Base-by-base conservation (phyloP, 805 yeast genomes). In the Yamadazyma ubonensis region DNA sequence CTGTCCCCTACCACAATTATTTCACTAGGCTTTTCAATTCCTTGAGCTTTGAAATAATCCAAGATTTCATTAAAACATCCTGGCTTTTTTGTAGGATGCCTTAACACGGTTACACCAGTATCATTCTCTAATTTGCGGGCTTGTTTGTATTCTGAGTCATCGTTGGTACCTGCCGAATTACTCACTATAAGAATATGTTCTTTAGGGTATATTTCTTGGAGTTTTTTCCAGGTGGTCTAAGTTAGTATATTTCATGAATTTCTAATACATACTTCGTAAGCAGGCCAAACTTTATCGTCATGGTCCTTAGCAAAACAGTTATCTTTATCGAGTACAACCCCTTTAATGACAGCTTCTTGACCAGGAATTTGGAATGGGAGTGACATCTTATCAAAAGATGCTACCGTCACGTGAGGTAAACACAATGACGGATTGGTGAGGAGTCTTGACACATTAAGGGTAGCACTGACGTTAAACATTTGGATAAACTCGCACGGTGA, bases 1-100 rank as follows among this genome's bases (percentile, higher is more conserved):
- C 99, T 65, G 52, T 93, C 99, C 0, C 99, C 99, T 8, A 93
- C 77, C 5, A 93, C 81, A 0, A 87, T 91, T 11, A 93, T 80
- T 11, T 70, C 56, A 0, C 90, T 78, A 12, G 33, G 35, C 3
- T 33, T 58, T 43, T 8, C 59, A 61, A 46, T 78, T 52, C 33
- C 76, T n/a, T 75, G 68, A 4, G 63, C 41, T 6, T 61, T 54
- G 50, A 88, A 82, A 50, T 82, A 78, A 0, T 71, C 70, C 62
- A 79, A 55, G 9, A 91, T 79, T 50, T 87, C 96, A 1, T 59
- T 57, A 48, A 76, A 76, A 46, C 95, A 86, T 1, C 95, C 95
- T 0, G 95, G 95, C 49, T 86, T 86, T 62, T 86, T 86, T 1
- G 84, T 79, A 0, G 81, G 53, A 50, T 86, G 95, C 27, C 86